Conservation (phyloP, 1,284 basidiomycete species). For the Ustilago lituana region DNA sequence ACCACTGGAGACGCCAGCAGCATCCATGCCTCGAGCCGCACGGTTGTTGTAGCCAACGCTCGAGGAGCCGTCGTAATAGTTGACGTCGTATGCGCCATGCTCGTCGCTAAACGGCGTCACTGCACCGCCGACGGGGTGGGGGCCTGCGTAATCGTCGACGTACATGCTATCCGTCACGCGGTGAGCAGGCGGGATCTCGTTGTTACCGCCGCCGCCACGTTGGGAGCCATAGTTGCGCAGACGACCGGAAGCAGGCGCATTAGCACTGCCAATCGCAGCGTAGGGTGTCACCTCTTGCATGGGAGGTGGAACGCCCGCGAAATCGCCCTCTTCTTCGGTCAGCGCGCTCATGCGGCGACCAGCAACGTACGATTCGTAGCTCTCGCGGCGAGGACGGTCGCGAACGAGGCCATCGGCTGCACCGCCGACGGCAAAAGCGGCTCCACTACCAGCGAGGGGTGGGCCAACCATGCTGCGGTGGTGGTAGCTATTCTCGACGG, state of each 20-base stretch:
- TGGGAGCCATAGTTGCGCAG: slow-evolving; percentile 39
- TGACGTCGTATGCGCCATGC: slow-evolving; percentile 43
- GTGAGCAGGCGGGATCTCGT: slow-evolving; percentile 20
- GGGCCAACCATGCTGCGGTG: slow-evolving; percentile 20
- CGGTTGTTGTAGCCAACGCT: slow-evolving; percentile 38
- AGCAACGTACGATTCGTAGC: slow-evolving; percentile 32
- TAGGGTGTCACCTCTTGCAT: slow-evolving; percentile 43
- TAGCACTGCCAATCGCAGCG: slow-evolving; percentile 19
- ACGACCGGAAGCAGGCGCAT: slow-evolving; percentile 6
- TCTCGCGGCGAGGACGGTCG: slow-evolving; percentile 29
- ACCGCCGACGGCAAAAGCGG: slow-evolving; percentile 41
- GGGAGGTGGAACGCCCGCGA: slow-evolving; percentile 19
- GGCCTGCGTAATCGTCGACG: slow-evolving; percentile 12
- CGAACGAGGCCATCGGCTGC: slow-evolving; percentile 28
- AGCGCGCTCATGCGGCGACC: slow-evolving; percentile 39
- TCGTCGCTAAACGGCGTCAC: slow-evolving; percentile 38
- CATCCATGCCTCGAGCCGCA: slow-evolving; percentile 42
- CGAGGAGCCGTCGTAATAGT: slow-evolving; percentile 48
- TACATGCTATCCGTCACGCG: slow-evolving; percentile 31
- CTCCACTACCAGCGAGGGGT: slow-evolving; percentile 16
- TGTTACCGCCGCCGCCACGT: slow-evolving; percentile 12
- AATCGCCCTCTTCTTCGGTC: slow-evolving; percentile 27
- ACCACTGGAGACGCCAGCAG: slow-evolving; percentile 14
- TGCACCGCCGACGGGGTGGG: not conserved
- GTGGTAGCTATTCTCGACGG: slow-evolving; percentile 23